Conservation (phyloP, 495 filamentous ascomycete species). For the Penicillium coffeae region DNA sequence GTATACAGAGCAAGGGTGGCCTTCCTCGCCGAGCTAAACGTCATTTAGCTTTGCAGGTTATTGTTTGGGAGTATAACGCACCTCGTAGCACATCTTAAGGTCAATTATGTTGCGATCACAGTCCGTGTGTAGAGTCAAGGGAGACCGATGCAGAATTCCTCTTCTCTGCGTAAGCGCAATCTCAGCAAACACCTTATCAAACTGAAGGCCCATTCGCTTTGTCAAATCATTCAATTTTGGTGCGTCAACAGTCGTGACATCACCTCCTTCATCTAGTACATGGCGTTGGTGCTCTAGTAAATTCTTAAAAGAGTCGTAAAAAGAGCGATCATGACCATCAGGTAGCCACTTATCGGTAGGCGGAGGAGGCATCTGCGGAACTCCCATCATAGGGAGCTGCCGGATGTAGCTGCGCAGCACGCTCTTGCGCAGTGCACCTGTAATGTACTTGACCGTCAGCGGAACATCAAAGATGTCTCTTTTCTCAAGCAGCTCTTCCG, state of each 20-base stretch:
- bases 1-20: slow-evolving; percentile 33
- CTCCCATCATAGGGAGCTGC: slow-evolving; percentile 39
- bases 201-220: slow-evolving; percentile 48
- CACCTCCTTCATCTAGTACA: slow-evolving; percentile 16
- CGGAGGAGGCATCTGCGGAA: slow-evolving; percentile 21
- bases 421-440: slow-evolving; percentile 48
- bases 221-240: slow-evolving; percentile 53
- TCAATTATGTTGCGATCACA: slow-evolving; percentile 37
- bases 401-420: slow-evolving; percentile 42
- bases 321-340: slow-evolving; percentile 39
- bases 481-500: slow-evolving; percentile 46
- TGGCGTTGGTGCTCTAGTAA: slow-evolving; percentile 32
- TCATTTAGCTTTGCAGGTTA: neutral
- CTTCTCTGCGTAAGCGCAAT: slow-evolving; percentile 57
- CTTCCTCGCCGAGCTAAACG: slow-evolving; percentile 20
- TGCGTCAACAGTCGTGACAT: slow-evolving; percentile 26
- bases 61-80: no score
- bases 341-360: slow-evolving; percentile 35
- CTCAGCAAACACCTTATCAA: slow-evolving; percentile 51
- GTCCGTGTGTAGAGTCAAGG: slow-evolving; percentile 41
- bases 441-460: slow-evolving; percentile 49
- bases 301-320: slow-evolving; percentile 46
- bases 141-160: slow-evolving; percentile 51
- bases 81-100: slow-evolving; percentile 36
- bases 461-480: slow-evolving; percentile 44